Base-by-base conservation (phyloP, 164 flowering plant genomes). In the Houttuynia cordata region DNA sequence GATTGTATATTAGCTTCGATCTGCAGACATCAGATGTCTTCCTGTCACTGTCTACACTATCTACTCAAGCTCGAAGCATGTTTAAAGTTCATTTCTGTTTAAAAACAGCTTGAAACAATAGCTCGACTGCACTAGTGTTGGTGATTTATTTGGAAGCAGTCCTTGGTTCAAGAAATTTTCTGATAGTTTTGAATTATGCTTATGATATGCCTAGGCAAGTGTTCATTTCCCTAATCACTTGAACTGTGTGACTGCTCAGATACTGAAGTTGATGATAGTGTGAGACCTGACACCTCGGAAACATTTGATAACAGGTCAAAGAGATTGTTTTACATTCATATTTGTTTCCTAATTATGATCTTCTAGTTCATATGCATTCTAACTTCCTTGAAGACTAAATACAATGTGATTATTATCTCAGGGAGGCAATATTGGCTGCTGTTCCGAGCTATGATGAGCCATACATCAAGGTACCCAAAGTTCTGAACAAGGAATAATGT, bases 381-480 rank as follows among this genome's bases (percentile, higher is more conserved):
- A 7, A 52, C 24, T 2, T 18, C 55, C 55, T 8, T 2, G 24
- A 22, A 20, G 22, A 18, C 19, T 23, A 8, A 53, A 53, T 53
- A 20, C 56, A 17, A 14, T 23, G 39, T 18, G 21, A 55, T n/a
- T 25, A 40, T 18, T 24, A 58, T 21, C 51, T 13, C 40, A 91
- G 95, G 77, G 93, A 85, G 61, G 80, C 79, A 50, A 71, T 87
- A 52, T 76, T 85, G 64, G 81, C 80, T 54, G 79, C 83, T 37
- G 70, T 87, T 62, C 96, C 96, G 70, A 80, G 76, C 72, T 87
- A 78, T 53, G 85, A 86, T 57, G 88, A 86, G 56, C 84, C 93
- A 18, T 87, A 80, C 52, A 81, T 92, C 64, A 86, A 79, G 77
- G 96, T 89, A 61, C 98, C 96, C 34, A 87, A 80, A 68, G 88